Base-by-base conservation (phyloP, 1,284 basidiomycete species). In the Marasmius fiardii region DNA sequence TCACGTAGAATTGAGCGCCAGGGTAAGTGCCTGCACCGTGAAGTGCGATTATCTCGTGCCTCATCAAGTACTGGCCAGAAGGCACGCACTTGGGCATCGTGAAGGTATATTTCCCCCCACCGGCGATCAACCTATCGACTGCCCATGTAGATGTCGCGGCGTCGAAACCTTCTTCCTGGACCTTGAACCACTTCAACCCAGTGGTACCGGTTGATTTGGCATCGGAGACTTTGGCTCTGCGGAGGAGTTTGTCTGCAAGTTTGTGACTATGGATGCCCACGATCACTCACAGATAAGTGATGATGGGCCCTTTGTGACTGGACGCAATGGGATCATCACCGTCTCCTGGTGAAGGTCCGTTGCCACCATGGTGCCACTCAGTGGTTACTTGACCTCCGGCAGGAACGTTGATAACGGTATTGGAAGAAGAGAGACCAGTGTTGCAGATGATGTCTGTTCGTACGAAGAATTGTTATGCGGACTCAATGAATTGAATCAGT, bases 81-180 rank as follows among this genome's bases (percentile, higher is more conserved):
- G 71, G 62, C 53, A 82, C 77, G 62, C 79, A 82, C 21, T 62
- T 64, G 0, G 81, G 81, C 55, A 82, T 77, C 0, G 64, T 74
- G 70, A 81, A 80, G 7, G 74, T 74, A 35, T 79, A 76, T 58
- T 81, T 79, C 48, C 81, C 80, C 61, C 81, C 78, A 68, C 79
- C 80, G 12, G 72, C 65, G 55, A 80, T 74, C 59, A 83, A 63
- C 8, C 70, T 70, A 63, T 82, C 80, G 11, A 78, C 76, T 41
- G 67, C 79, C 79, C 79, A 80, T 45, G 61, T 66, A 28, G 68
- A 62, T 52, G 63, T 69, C 43, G 66, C 57, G n/a, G 56, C 64
- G 41, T 67, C 64, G 48, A 73, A 66, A 5, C 78, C 79, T 52
- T 80, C 79, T 56, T 81, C 67, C 58, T 64, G 71, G 52, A 75